Conservation (phyloP, 148 eudicot genomes). For the Fagopyrum esculentum region DNA sequence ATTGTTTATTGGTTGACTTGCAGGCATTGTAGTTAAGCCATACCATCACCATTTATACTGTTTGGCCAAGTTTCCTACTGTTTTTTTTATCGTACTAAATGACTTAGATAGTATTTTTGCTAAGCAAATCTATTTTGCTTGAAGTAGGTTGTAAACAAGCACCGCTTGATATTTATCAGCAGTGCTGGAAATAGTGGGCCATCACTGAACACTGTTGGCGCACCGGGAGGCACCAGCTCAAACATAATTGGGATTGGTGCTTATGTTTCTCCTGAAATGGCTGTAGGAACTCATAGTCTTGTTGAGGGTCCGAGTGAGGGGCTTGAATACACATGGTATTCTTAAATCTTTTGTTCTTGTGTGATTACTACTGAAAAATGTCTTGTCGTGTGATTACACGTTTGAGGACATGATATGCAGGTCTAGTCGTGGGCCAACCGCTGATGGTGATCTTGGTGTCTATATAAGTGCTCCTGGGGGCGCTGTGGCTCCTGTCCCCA, state of each 20-base stretch:
- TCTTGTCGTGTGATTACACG: neutral
- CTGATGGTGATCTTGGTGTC: conserved; percentile 95
- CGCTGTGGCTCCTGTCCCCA: conserved; percentile 97
- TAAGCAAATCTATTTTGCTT: conserved; percentile 6
- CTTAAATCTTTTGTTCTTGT: conserved; percentile 5
- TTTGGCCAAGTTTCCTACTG: neutral
- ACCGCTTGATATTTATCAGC: conserved; percentile 71
- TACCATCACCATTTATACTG: neutral
- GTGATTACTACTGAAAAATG: neutral
- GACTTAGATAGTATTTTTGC: neutral
- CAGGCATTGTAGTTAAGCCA: neutral
- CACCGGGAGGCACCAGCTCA: conserved; percentile 97
- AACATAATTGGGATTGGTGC: conserved; percentile 98
- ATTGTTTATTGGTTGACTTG: neutral
- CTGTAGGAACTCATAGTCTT: conserved; percentile 85
- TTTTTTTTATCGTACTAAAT: neutral
- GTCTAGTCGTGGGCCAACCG: conserved; percentile 99
- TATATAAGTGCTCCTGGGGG: conserved; percentile 97
- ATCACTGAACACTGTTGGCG: conserved; percentile 91
- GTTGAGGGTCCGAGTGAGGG: conserved; percentile 91
- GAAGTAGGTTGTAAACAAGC: conserved; percentile 77
- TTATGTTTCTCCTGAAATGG: conserved; percentile 98
- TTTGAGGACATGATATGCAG: conserved; percentile 35
- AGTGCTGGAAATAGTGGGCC: conserved; percentile 99
- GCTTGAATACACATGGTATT: conserved; percentile 93